Conservation (phyloP, 192 early-diverging fungal species). For the Rhizophagus clarus region DNA sequence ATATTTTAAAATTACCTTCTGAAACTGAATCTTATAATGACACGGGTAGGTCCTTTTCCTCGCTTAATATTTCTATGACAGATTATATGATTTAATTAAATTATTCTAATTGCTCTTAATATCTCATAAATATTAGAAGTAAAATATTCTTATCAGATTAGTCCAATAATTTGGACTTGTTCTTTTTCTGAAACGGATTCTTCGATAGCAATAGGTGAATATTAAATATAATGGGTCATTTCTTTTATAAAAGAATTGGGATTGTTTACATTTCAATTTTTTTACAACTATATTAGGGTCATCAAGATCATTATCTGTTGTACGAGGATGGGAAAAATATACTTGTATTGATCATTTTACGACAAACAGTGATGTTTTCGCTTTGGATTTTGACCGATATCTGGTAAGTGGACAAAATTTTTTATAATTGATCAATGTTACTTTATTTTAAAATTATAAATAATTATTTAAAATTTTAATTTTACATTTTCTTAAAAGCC, state of each 20-base stretch:
- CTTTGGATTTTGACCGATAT: not conserved
- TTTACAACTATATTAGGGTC: not conserved
- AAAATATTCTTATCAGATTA: not conserved
- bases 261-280: not conserved
- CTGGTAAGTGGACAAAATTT: not conserved
- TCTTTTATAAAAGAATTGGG: not conserved
- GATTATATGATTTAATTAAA: no score
- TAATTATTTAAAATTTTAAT: no score
- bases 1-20: not conserved
- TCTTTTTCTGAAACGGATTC: not conserved
- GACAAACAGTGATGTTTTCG: conserved; percentile 23
- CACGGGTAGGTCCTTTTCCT: not conserved
- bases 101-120: not conserved
- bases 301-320: not conserved
- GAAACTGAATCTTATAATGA: not conserved
- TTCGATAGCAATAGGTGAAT: not conserved
- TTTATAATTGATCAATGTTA: not conserved
- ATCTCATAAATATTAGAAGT: not conserved
- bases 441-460: no score
- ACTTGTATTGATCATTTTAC: not conserved
- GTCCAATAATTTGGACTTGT: conserved; percentile 1
- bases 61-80: no score
- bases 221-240: not conserved
- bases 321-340: not conserved
- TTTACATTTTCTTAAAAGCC: conserved; percentile 2